Conservation (phyloP, 225 moss, liverwort and hornwort species). For the Lunularia cruciata region DNA sequence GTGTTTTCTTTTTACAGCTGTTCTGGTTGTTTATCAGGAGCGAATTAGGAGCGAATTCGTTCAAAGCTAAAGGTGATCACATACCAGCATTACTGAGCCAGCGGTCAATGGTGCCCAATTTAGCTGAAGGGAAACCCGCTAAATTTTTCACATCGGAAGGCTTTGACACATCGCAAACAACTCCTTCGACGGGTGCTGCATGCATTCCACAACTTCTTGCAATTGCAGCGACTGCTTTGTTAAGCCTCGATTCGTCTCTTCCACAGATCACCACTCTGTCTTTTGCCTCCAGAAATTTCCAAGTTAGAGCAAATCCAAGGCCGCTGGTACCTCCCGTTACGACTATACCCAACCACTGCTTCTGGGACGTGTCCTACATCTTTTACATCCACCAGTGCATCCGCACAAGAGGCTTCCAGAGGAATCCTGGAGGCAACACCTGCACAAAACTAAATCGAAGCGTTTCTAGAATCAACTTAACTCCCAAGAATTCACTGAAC, state of each 20-base stretch:
- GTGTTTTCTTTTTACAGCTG: no score
- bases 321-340: constrained; percentile 87
- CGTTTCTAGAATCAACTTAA: no score
- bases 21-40: no score
- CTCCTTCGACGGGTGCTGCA: constrained; percentile 50
- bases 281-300: constrained; percentile 59
- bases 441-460: no score
- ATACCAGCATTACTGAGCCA: constrained; percentile 98
- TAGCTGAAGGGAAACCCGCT: constrained; percentile 22
- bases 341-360: constrained; percentile 64
- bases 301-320: constrained; percentile 75
- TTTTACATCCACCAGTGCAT: not conserved
- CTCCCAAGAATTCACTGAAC: no score
- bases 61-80: no score
- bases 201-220: constrained; percentile 45
- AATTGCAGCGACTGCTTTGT: constrained; percentile 47
- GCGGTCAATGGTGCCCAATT: constrained; percentile 45
- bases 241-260: constrained; percentile 67
- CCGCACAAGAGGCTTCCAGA: no score
- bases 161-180: constrained; percentile 78
- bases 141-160: constrained; percentile 61
- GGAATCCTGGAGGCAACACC: no score
- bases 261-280: constrained; percentile 83
- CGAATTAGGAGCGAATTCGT: no score
- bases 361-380: not conserved